These are phyloP conservation scores for Talaromyces borbonicus DNA, from an alignment of 495 filamentous ascomycete genomes.

Conservation along the genomic window DNA sequence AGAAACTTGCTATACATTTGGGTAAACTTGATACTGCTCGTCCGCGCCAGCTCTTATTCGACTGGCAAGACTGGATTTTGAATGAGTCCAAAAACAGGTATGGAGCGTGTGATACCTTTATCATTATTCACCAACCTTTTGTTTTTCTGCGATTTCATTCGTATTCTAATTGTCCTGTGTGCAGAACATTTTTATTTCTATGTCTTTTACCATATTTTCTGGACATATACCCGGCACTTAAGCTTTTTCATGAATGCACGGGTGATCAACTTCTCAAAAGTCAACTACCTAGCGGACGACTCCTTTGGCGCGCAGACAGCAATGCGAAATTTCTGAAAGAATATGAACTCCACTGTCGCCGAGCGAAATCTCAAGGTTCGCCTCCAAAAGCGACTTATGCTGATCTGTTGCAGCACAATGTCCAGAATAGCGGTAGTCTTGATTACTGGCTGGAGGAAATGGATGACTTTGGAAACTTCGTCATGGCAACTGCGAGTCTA, in stretches of 20 bases:
- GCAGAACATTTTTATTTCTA: not conserved
- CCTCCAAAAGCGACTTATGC: not conserved
- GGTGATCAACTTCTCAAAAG: not conserved
- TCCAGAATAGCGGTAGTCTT: slow-evolving; percentile 1
- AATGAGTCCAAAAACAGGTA: not conserved
- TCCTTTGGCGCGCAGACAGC: not conserved
- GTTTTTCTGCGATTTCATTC: too few relatives aligned
- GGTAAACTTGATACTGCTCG: not conserved
- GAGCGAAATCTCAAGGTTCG: not conserved
- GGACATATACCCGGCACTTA: not conserved
- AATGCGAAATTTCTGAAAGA: slow-evolving; percentile 47
- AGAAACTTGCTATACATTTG: slow-evolving; percentile 1
- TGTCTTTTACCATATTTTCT: not conserved
- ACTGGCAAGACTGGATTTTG: slow-evolving; percentile 1
- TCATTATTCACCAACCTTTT: not conserved
- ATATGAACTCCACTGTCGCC: slow-evolving; percentile 37
- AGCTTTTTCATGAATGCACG: not conserved
- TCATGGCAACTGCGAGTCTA: not conserved
- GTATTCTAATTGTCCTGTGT: not conserved
- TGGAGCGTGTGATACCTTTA: not conserved
- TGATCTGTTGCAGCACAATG: not conserved
- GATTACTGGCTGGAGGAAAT: not conserved
- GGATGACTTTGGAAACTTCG: slow-evolving; percentile 2
- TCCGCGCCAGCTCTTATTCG: not conserved
- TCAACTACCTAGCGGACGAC: not conserved